Percentiles rank a stretch among this genome's conserved stretches.
Conservation (phyloP, 176 grass and related monocot genomes). For the Saccharum spontaneum region DNA sequence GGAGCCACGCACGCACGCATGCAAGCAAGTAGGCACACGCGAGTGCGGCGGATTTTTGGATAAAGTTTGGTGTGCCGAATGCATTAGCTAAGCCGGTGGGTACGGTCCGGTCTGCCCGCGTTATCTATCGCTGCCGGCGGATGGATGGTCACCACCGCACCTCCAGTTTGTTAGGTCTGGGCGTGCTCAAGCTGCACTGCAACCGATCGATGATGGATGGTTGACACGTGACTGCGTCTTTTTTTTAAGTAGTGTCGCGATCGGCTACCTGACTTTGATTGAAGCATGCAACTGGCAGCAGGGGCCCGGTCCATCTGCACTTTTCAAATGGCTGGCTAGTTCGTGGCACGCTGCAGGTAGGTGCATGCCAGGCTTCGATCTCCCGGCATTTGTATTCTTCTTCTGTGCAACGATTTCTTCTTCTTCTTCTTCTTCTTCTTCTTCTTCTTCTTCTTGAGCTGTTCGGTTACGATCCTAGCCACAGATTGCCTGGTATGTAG, state of each 20-base stretch:
- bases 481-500: no score
- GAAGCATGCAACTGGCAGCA: neutral
- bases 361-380: neutral
- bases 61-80: neutral
- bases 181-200: neutral
- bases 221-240: neutral
- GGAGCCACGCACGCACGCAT: neutral
- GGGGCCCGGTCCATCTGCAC: neutral
- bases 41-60: constrained; percentile 8
- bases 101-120: neutral
- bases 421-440: no score
- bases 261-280: neutral
- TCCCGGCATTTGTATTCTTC: no score
- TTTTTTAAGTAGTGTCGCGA: neutral
- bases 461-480: no score
- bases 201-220: neutral
- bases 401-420: no score
- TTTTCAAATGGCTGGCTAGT: neutral
- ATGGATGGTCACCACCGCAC: neutral
- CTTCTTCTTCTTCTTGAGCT: no score
- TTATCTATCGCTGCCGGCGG: neutral
- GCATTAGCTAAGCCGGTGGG: neutral
- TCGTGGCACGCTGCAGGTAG: neutral
- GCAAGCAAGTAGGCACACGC: neutral
- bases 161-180: neutral